Evolutionary conservation across 345 rosid genomes (phyloP), one percentile per base, ranked within the genome.

Genomic region (Pelargonium nanum): DNA sequence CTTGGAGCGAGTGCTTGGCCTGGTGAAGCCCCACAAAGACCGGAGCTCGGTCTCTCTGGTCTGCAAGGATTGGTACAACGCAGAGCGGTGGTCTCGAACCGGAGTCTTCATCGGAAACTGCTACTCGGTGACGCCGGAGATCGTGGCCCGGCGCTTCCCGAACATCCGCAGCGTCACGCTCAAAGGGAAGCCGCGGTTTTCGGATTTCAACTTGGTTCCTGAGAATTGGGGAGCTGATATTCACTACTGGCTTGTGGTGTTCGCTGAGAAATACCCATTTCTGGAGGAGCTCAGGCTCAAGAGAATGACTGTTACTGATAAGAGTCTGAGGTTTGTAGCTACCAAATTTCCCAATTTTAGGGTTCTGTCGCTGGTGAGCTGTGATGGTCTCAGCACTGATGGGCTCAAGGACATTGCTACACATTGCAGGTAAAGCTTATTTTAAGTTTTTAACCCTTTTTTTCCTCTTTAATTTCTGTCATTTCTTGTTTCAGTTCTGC

Each of bases 181-280:
- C 24, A 86, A 86, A 59, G 92, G 92, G 67, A 83, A 83, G 71
- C 92, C 92, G 1, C 70, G 88, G 25, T 86, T 86, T 69, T 74
- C 88, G 4, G 92, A 86, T 63, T 86, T 86, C 73, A 81, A 78
- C 65, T 68, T 86, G 65, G 85, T 86, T 5, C 92, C 92, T 3
- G 68, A 69, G 21, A 66, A 83, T 24, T 86, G 92, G 92, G 92
- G 92, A 0, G 92, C 86, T 13, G 78, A 86, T 70, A 70, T 83
- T 9, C 78, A 74, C 7, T 54, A 80, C 0, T 86, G 92, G 92
- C 78, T 86, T 2, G 69, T 76, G 8, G 80, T 79, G 17, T 81
- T 86, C 34, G 86, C 87, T 4, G 62, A 63, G 1, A 63, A 72
- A 24, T 86, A 79, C 30, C 88, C 86, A 10, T 73, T 60, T 24